These are phyloP conservation scores for Grosmannia clavigera DNA, from an alignment of 2,329 filamentous ascomycete species.

Conservation along the genomic window DNA sequence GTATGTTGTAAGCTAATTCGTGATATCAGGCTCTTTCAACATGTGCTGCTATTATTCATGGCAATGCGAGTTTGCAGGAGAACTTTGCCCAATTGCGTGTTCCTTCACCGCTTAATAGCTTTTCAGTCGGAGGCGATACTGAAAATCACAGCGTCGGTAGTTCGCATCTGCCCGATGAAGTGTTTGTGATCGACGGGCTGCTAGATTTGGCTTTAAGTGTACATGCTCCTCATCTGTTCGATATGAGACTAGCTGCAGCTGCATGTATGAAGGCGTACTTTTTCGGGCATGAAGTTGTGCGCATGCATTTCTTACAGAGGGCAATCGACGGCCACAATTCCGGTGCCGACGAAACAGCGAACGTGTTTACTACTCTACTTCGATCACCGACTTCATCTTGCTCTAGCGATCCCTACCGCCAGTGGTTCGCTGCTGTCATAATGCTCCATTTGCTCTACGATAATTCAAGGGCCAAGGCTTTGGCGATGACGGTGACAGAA, in stretches of 20 bases:
- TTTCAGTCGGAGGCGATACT: slow-evolving; percentile 13
- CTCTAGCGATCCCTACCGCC: slow-evolving; percentile 69
- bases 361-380: slow-evolving; percentile 75
- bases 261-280: slow-evolving; percentile 93
- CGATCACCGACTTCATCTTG: slow-evolving; percentile 47
- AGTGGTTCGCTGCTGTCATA: slow-evolving; percentile 81
- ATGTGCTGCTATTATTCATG: slow-evolving; percentile 79
- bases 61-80: slow-evolving; percentile 71
- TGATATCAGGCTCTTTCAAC: slow-evolving; percentile 57
- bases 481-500: slow-evolving; percentile 73
- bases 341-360: slow-evolving; percentile 70
- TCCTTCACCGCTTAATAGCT: slow-evolving; percentile 37
- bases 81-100: slow-evolving; percentile 81
- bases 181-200: slow-evolving; percentile 89
- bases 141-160: slow-evolving; percentile 26
- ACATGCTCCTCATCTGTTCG: slow-evolving; percentile 54
- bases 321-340: slow-evolving; percentile 79
- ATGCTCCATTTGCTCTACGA: slow-evolving; percentile 78
- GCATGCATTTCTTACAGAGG: slow-evolving; percentile 71
- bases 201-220: slow-evolving; percentile 69
- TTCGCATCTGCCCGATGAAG: slow-evolving; percentile 31
- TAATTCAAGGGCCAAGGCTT: slow-evolving; percentile 63
- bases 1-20: background rate
- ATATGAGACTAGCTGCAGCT: slow-evolving; percentile 73
- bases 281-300: slow-evolving; percentile 65